These are phyloP conservation scores for Wallacemonas sp. DNA, from an alignment of 208 protist species.

Conservation along the genomic window DNA sequence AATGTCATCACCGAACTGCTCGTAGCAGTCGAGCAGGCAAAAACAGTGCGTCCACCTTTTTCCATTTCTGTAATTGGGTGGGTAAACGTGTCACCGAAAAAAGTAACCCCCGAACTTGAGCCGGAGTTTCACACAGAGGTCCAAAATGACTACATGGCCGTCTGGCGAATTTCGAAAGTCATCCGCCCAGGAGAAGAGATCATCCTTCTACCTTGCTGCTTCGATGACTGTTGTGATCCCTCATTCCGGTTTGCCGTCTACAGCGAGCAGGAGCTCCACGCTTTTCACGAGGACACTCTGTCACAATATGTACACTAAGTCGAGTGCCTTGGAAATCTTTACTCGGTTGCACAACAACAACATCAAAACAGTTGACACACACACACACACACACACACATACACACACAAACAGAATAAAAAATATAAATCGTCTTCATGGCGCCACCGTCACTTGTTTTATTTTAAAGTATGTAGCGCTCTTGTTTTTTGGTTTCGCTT, in stretches of 20 bases:
- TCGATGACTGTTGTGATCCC: constrained; percentile 25
- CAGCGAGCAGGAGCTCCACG: constrained; percentile 2
- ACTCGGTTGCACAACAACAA: no score
- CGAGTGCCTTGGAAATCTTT: not conserved
- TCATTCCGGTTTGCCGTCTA: constrained; percentile 22
- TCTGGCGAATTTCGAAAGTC: constrained; percentile 25
- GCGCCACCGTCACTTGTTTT: no score
- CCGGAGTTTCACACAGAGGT: constrained; percentile 29
- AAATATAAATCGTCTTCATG: no score
- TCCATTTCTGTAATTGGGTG: constrained; percentile 39
- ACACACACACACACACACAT: no score
- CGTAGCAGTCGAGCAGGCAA: constrained; percentile 48
- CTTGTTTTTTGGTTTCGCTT: no score
- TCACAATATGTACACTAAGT: constrained; percentile 7
- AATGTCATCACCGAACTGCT: constrained; percentile 27
- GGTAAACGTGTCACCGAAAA: constrained; percentile 3
- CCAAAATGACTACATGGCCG: constrained; percentile 31
- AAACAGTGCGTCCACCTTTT: constrained; percentile 21
- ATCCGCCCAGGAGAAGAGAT: constrained; percentile 26
- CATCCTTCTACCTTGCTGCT: constrained; percentile 31
- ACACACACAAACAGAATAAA: no score
- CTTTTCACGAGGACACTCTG: not conserved
- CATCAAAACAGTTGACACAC: no score
- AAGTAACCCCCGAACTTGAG: constrained; percentile 14
- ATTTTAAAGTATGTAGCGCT: no score